phyloP scores from a whole-genome alignment of 75 land plant species.

The Pinus tabuliformis region DNA sequence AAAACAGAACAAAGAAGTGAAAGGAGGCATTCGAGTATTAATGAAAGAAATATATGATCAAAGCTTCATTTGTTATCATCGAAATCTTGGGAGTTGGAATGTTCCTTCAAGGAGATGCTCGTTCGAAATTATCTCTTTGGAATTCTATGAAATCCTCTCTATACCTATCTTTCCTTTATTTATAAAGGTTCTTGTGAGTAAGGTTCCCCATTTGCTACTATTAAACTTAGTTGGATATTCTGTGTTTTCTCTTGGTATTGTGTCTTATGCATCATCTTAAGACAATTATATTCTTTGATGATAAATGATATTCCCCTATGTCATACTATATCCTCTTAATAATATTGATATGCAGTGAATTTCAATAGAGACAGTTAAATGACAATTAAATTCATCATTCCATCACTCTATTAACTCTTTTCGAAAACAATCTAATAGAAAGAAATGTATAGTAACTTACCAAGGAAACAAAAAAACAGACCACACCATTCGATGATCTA shows the following conservation, averaged over 20 bases:
- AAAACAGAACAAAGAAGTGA: too few species aligned
- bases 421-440: neutral
- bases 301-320: neutral
- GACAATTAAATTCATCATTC: neutral
- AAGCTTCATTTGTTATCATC: too few species aligned
- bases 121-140: neutral
- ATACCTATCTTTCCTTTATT: neutral
- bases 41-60: too few species aligned
- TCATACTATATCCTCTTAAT: neutral
- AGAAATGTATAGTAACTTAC: conserved; percentile 26
- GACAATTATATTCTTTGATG: neutral
- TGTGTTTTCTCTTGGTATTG: neutral
- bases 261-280: neutral
- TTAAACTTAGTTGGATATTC: neutral
- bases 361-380: neutral
- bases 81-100: neutral
- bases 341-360: neutral
- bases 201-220: neutral
- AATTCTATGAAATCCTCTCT: neutral
- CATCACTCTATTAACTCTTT: neutral
- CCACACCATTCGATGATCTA: conserved; percentile 47
- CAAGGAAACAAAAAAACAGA: conserved; percentile 83
- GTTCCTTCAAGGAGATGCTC: neutral
- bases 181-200: neutral
- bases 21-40: too few species aligned